Conservation (phyloP, 2,329 filamentous ascomycete species). For the Helminthosporium solani region DNA sequence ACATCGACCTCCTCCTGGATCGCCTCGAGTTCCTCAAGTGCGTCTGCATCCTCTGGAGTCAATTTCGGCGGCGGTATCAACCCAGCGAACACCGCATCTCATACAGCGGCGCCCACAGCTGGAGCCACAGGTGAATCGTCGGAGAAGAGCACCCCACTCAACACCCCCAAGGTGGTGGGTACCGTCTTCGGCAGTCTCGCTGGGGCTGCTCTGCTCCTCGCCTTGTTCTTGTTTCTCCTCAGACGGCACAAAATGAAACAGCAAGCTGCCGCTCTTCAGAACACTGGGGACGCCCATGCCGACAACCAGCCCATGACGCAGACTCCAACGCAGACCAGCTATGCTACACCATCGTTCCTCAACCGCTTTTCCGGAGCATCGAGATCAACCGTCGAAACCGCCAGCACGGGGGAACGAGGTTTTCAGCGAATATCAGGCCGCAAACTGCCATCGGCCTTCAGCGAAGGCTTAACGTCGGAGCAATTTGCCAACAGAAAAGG, state of each 20-base stretch:
- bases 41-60: conserved; percentile 11
- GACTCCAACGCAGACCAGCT: conserved; percentile 36
- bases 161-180: conserved; percentile 58
- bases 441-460: conserved; percentile 52
- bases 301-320: conserved; percentile 42
- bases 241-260: conserved; percentile 51
- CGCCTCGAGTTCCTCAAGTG: conserved; percentile 8
- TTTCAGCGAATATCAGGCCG: conserved; percentile 51
- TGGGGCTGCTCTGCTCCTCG: conserved; percentile 54
- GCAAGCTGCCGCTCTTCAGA: conserved; percentile 30
- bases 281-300: conserved; percentile 28
- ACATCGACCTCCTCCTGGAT: conserved; percentile 12
- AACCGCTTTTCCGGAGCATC: conserved; percentile 43
- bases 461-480: conserved; percentile 48
- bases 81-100: conserved; percentile 17
- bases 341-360: conserved; percentile 43
- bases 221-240: conserved; percentile 55
- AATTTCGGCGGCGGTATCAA: conserved; percentile 14
- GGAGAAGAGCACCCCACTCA: conserved; percentile 32
- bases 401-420: conserved; percentile 43
- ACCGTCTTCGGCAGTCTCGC: conserved; percentile 64
- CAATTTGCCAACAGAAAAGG: conserved; percentile 33
- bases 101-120: conserved; percentile 8
- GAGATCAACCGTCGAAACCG: conserved; percentile 35
- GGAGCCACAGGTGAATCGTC: conserved; percentile 11